Base-by-base conservation (phyloP, 352 stramenopile species). In the Phytophthora litchii region DNA sequence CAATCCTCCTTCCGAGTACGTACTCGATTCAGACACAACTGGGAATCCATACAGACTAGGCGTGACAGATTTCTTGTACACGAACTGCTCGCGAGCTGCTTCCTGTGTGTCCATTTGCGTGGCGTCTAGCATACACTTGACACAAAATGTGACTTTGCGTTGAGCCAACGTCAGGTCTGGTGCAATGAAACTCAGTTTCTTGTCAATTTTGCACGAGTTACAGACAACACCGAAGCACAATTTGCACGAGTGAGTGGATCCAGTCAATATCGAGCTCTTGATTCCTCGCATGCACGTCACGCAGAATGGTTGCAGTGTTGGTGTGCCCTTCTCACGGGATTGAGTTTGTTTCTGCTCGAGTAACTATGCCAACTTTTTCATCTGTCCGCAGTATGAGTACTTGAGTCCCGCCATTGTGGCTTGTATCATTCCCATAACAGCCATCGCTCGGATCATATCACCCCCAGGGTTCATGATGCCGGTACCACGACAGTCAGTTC, bases 361-460 rank as follows among this genome's bases (percentile, higher is more conserved):
- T 7, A 70, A 20, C 60, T 49, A 74, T 4, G 60, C 47, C 3
- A 74, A 14, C 54, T 70, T 70, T 45, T 73, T 73, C 65, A 73
- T 73, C 32, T 73, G 58, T 1, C 52, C 64, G 36, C 64, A 74
- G 46, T 74, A 66, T 1, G 57, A 67, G 23, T 70, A 74, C 41
- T 74, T 74, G 12, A 64, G 56, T 0, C 54, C 57, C 0, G 61
- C 49, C 54, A 70, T 60, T 3, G 56, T 60, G 9, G 56, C 62
- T 12, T 70, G 54, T 4, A 56, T 49, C 54, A 65, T 60, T 2
- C 44, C 51, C 48, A 54, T 54, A n/a, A 70, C 51, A 14, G 45
- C 56, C 34, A 71, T 60, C 2, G 35, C 38, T 7, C 60, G 60
- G 17, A 70, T 70, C 47, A 70, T 70, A 23, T 63, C 60, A 42